Conservation (phyloP, 345 rosid species). For the Dipteronia sinensis region DNA sequence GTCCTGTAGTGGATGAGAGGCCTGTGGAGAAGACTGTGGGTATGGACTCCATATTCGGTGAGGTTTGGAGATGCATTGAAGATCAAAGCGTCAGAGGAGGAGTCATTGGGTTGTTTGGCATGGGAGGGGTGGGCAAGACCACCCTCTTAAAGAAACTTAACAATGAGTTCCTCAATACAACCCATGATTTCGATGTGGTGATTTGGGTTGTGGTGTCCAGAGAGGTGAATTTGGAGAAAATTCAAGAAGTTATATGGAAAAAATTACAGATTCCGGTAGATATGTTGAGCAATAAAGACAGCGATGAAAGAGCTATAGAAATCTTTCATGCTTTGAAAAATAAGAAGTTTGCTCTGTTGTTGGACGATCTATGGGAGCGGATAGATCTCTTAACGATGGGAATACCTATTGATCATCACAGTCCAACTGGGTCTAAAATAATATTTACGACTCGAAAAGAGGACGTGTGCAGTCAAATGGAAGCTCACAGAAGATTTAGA, state of each 20-base stretch:
- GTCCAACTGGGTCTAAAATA: constrained; percentile 13
- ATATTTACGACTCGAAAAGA: constrained; percentile 31
- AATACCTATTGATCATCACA: constrained; percentile 11
- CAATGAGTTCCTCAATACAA: not conserved
- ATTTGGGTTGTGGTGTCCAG: not conserved
- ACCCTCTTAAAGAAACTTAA: constrained; percentile 2
- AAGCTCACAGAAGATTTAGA: constrained; percentile 16
- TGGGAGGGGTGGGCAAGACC: constrained; percentile 12
- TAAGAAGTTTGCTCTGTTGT: constrained; percentile 21
- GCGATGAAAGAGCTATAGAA: not conserved
- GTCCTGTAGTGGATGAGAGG: not conserved
- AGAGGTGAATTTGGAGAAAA: not conserved
- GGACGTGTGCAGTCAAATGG: constrained; percentile 32
- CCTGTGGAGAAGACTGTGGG: not conserved
- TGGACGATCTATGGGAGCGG: constrained; percentile 13
- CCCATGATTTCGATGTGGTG: not conserved
- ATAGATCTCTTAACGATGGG: constrained; percentile 15
- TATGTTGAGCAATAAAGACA: not conserved
- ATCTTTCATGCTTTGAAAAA: no score
- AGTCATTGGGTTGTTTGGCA: not conserved
- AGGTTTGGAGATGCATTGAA: not conserved
- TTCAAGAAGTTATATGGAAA: constrained; percentile 3
- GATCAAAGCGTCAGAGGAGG: not conserved
- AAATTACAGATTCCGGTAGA: not conserved
- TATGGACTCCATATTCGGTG: not conserved